phyloP scores from a whole-genome alignment of 2,329 filamentous ascomycete genomes.

The Penicillium thymicola region DNA sequence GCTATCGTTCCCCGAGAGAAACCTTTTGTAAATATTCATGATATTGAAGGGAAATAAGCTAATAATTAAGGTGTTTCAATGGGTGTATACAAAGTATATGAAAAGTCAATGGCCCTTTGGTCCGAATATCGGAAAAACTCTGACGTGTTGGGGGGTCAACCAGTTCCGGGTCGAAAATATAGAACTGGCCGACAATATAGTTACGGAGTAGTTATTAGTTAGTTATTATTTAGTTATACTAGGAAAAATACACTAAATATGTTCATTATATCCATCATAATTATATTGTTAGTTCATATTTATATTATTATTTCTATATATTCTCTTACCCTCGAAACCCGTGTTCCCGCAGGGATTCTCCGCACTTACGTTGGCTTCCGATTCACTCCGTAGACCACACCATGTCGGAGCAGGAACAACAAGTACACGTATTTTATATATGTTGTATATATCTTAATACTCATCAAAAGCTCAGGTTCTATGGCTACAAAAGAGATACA shows the following conservation, averaged over 20 bases:
- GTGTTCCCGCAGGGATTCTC: conserved; percentile 24
- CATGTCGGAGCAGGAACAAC: conserved; percentile 1
- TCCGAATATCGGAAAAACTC: conserved; percentile 22
- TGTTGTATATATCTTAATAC: neutral
- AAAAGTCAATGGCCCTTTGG: conserved; percentile 6
- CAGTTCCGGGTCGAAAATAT: neutral
- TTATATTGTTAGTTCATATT: no score
- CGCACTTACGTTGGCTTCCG: conserved; percentile 25
- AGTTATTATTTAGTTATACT: no score
- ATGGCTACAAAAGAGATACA: conserved; percentile 44
- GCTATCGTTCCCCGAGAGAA: neutral
- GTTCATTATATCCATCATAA: neutral
- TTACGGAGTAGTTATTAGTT: no score
- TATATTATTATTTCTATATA: neutral
- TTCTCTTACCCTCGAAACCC: neutral
- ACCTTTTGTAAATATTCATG: neutral
- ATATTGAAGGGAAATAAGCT: neutral
- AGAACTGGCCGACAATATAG: neutral
- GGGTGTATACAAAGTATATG: neutral
- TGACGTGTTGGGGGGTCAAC: conserved; percentile 20
- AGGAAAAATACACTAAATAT: neutral
- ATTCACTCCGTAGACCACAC: conserved; percentile 22
- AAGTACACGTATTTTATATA: neutral
- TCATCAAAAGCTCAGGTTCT: conserved; percentile 20
- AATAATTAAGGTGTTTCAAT: neutral